phyloP scores from a whole-genome alignment of 2,329 filamentous ascomycete species.

The Neurospora sp. region DNA sequence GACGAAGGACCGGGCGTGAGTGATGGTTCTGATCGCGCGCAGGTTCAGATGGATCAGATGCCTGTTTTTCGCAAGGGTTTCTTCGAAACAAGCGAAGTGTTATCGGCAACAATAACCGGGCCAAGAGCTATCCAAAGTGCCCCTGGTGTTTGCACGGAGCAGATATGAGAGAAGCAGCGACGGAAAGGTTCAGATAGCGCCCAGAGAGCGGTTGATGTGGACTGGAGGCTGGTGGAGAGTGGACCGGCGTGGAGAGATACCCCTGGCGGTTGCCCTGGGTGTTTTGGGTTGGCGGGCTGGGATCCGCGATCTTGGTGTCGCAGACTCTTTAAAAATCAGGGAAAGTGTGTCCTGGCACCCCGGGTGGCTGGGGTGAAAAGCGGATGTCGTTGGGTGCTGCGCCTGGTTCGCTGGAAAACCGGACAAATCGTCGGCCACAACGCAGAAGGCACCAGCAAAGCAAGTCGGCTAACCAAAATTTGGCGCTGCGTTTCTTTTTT shows the following conservation, averaged over 20 bases:
- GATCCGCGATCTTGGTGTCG: slow-evolving; percentile 11
- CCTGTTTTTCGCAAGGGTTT: slow-evolving; percentile 2
- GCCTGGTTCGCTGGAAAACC: background rate
- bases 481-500: background rate
- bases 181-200: background rate
- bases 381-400: background rate
- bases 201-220: slow-evolving; percentile 1
- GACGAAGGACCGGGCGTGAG: background rate
- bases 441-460: background rate
- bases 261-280: slow-evolving; percentile 4
- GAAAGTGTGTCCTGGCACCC: slow-evolving; percentile 14
- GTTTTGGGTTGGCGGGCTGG: background rate
- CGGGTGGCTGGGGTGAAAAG: slow-evolving; percentile 17
- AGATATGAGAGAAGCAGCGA: background rate
- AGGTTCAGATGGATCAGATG: background rate
- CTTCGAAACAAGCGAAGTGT: background rate
- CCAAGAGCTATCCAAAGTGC: background rate
- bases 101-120: background rate
- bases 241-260: slow-evolving; percentile 4
- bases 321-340: slow-evolving; percentile 19
- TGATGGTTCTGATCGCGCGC: background rate
- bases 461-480: background rate
- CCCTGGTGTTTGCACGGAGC: slow-evolving; percentile 1
- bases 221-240: background rate
- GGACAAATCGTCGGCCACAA: background rate